Evolutionary conservation across 306 rosid genomes (phyloP).

Genomic region (Glycyrrhiza uralensis): DNA sequence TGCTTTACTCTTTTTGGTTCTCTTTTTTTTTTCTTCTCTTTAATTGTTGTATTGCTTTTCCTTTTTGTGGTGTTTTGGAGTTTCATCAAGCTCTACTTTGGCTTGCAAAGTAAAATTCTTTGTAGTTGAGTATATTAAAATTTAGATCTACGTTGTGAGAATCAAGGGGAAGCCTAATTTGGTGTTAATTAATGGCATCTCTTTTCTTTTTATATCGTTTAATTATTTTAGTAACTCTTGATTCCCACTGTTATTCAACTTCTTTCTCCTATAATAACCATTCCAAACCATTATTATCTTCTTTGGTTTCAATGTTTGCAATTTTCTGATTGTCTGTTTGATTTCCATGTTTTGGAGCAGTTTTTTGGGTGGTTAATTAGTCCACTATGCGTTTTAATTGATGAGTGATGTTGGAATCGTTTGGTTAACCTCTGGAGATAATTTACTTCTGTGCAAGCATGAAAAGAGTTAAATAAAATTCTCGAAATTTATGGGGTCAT

Average conservation of each 20-base stretch:
- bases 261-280: background rate
- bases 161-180: slow-evolving; percentile 11
- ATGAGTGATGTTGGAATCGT: background rate
- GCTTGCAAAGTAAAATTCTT: background rate
- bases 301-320: background rate
- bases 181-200: background rate
- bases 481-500: background rate
- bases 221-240: background rate
- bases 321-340: background rate
- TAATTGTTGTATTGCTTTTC: background rate
- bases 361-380: slow-evolving; percentile 1
- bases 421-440: background rate
- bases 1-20: background rate
- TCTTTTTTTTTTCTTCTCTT: background rate
- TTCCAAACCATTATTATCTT: background rate
- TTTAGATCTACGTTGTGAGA: slow-evolving; percentile 24
- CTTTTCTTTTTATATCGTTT: background rate
- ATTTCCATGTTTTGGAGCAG: slow-evolving; percentile 4
- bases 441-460: background rate
- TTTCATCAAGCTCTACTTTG: slow-evolving; percentile 21
- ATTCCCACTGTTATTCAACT: slow-evolving; percentile 4
- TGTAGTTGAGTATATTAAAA: slow-evolving; percentile 16
- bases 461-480: slow-evolving; percentile 1
- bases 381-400: background rate
- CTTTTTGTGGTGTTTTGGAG: slow-evolving; percentile 2